Conservation (phyloP, 2,329 filamentous ascomycete species). For the Arthroderma sp. region DNA sequence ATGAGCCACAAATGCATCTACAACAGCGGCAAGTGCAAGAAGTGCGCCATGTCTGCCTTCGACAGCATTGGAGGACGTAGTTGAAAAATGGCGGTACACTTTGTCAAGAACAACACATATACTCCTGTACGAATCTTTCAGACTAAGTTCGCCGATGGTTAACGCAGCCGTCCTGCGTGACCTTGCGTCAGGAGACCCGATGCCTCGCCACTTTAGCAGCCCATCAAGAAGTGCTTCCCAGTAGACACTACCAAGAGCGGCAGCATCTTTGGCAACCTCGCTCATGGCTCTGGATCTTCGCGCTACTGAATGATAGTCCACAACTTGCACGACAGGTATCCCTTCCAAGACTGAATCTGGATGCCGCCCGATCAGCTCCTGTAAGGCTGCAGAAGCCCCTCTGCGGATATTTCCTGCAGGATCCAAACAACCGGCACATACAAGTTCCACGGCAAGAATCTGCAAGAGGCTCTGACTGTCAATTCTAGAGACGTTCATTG, state of each 20-base stretch:
- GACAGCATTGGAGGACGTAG: slow-evolving; percentile 26
- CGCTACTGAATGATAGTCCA: slow-evolving; percentile 89
- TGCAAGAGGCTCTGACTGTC: slow-evolving; percentile 46
- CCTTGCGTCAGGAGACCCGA: slow-evolving; percentile 62
- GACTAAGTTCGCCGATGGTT: slow-evolving; percentile 46
- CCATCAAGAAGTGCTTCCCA: slow-evolving; percentile 57
- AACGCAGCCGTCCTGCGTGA: slow-evolving; percentile 60
- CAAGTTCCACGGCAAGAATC: slow-evolving; percentile 64
- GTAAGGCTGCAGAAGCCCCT: slow-evolving; percentile 81
- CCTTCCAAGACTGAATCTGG: slow-evolving; percentile 71
- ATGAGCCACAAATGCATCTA: slow-evolving; percentile 21
- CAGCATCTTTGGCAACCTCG: slow-evolving; percentile 58
- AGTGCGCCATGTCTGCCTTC: slow-evolving; percentile 34
- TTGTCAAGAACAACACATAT: slow-evolving; percentile 21
- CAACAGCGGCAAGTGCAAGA: slow-evolving; percentile 25
- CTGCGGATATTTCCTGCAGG: slow-evolving; percentile 85
- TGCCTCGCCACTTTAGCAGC: slow-evolving; percentile 72
- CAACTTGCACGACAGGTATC: slow-evolving; percentile 72
- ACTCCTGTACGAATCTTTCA: slow-evolving; percentile 20
- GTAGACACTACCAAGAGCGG: slow-evolving; percentile 49
- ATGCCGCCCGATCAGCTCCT: slow-evolving; percentile 86
- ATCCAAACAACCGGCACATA: slow-evolving; percentile 72
- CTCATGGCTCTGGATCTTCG: slow-evolving; percentile 70
- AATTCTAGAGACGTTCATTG: slow-evolving; percentile 18
- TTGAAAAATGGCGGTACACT: slow-evolving; percentile 21